Conservation (phyloP, 2,329 filamentous ascomycete species). For the Alternaria dauci region DNA sequence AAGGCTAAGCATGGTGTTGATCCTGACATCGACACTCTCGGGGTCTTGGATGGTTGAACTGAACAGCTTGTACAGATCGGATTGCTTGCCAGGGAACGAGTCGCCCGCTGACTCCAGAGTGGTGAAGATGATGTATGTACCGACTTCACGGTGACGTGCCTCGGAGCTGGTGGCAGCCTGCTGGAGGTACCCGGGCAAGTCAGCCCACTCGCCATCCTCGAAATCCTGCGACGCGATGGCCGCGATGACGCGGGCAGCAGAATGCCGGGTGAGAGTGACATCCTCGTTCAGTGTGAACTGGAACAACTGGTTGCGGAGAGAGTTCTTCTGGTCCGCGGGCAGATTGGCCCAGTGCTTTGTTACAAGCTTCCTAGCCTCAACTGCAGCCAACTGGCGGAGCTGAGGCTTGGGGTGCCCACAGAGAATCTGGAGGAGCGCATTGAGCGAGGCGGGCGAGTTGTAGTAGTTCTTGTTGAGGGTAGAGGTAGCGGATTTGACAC, state of each 20-base stretch:
- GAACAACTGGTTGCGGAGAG: conserved; percentile 82
- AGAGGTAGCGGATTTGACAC: conserved; percentile 86
- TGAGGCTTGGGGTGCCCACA: conserved; percentile 76
- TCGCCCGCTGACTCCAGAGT: conserved; percentile 88
- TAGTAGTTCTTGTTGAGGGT: conserved; percentile 95
- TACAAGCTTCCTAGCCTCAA: conserved; percentile 85
- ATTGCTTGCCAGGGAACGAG: conserved; percentile 81
- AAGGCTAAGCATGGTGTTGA: conserved; percentile 92
- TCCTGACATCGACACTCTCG: conserved; percentile 88
- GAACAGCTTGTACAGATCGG: conserved; percentile 83
- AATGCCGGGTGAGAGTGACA: conserved; percentile 79
- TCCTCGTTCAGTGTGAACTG: conserved; percentile 84
- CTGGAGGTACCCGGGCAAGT: conserved; percentile 80
- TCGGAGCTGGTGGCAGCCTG: conserved; percentile 79
- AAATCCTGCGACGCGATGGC: conserved; percentile 87
- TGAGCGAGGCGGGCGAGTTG: conserved; percentile 81
- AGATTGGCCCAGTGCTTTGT: conserved; percentile 85
- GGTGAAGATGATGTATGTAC: conserved; percentile 91
- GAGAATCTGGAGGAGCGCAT: conserved; percentile 87
- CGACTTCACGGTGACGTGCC: conserved; percentile 84
- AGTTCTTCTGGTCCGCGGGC: conserved; percentile 76
- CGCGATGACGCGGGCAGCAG: conserved; percentile 85
- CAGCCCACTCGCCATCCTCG: conserved; percentile 83
- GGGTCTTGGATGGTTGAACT: conserved; percentile 86
- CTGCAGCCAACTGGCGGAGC: conserved; percentile 87